These are phyloP conservation scores for Plasmodium billcollinsi DNA, from an alignment of 169 alveolate genomes.

Conservation along the genomic window DNA sequence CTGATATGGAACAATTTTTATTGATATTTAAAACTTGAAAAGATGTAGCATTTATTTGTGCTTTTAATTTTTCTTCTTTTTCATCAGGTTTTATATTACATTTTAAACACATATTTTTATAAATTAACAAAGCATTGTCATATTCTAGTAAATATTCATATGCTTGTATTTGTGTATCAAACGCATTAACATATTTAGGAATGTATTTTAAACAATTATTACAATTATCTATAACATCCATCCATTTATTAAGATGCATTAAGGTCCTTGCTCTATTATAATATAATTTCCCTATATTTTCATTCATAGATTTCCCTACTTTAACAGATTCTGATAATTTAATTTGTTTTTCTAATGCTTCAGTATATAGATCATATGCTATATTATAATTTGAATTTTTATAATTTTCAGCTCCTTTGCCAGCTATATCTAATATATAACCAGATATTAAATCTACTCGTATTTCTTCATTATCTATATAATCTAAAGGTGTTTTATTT, in stretches of 20 bases:
- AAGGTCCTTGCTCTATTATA: slow-evolving; percentile 85
- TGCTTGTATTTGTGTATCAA: slow-evolving; percentile 83
- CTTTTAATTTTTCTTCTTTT: slow-evolving; percentile 75
- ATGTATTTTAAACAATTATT: slow-evolving; percentile 82
- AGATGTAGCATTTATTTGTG: slow-evolving; percentile 84
- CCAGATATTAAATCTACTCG: slow-evolving; percentile 77
- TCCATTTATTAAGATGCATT: slow-evolving; percentile 85
- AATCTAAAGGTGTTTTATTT: slow-evolving; percentile 81
- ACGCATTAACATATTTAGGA: slow-evolving; percentile 84
- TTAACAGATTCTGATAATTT: slow-evolving; percentile 37
- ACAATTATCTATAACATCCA: slow-evolving; percentile 82
- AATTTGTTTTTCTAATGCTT: slow-evolving; percentile 82
- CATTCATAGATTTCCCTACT: slow-evolving; percentile 72
- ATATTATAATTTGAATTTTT: slow-evolving; percentile 73
- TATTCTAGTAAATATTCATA: slow-evolving; percentile 84
- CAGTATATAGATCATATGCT: slow-evolving; percentile 80
- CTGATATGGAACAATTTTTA: slow-evolving; percentile 77
- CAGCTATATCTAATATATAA: slow-evolving; percentile 80
- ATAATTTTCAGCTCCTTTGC: slow-evolving; percentile 83
- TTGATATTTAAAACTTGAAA: slow-evolving; percentile 82
- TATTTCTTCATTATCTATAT: slow-evolving; percentile 71
- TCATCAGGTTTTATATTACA: slow-evolving; percentile 83
- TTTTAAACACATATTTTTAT: slow-evolving; percentile 79
- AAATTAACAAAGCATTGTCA: slow-evolving; percentile 78
- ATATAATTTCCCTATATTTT: slow-evolving; percentile 83